Percentiles rank a stretch among this genome's conserved stretches.
Conservation (phyloP, 2,329 filamentous ascomycete species). For the Diaporthe nobilis region DNA sequence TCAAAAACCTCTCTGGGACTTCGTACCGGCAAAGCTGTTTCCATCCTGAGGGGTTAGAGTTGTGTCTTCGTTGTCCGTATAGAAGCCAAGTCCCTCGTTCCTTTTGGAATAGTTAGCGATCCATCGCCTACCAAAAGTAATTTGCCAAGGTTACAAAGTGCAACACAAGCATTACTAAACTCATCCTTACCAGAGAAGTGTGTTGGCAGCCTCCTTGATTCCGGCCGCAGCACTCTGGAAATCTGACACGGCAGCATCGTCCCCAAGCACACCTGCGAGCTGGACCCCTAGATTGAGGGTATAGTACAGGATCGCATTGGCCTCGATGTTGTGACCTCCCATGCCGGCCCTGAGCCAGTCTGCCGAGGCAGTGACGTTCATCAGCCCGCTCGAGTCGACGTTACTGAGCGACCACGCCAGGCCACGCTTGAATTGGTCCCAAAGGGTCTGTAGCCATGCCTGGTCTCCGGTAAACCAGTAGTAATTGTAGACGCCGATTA, state of each 20-base stretch:
- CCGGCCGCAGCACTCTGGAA: conserved; percentile 32
- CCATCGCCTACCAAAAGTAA: too few species aligned
- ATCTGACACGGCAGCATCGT: conserved; percentile 43
- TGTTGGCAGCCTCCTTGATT: conserved; percentile 37
- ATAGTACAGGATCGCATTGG: conserved; percentile 66
- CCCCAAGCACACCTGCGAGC: conserved; percentile 61
- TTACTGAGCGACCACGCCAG: conserved; percentile 57
- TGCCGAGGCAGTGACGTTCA: conserved; percentile 62
- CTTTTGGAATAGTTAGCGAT: not conserved
- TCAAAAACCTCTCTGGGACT: too few species aligned
- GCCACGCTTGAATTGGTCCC: conserved; percentile 62
- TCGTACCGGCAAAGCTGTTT: conserved; percentile 42
- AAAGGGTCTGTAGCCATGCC: conserved; percentile 60
- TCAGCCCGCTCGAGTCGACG: conserved; percentile 55
- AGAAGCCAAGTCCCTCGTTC: conserved; percentile 41
- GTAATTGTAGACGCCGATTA: conserved; percentile 72
- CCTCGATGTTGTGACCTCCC: conserved; percentile 65
- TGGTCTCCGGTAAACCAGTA: conserved; percentile 68
- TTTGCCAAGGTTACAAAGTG: too few species aligned
- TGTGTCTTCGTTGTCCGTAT: conserved; percentile 43
- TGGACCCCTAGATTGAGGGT: conserved; percentile 63
- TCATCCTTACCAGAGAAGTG: conserved; percentile 33
- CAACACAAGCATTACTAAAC: not conserved
- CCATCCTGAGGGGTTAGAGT: conserved; percentile 43
- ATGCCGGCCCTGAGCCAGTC: conserved; percentile 68